These are phyloP conservation scores for Alternaria panax DNA, from an alignment of 2,329 filamentous ascomycete species.

Conservation along the genomic window DNA sequence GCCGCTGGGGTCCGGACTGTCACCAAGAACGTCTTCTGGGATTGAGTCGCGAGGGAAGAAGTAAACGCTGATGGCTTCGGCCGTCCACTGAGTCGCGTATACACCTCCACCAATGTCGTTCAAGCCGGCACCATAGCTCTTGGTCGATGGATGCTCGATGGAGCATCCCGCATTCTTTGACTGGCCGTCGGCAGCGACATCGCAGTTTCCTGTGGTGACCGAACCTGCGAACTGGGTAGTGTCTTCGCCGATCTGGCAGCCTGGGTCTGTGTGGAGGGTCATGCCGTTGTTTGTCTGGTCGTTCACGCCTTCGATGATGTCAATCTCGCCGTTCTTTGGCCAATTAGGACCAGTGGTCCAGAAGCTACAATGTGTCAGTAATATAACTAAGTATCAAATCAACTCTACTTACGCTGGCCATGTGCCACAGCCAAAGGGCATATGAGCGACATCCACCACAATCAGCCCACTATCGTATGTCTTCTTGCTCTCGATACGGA, in stretches of 20 bases:
- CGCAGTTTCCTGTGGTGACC: constrained; percentile 58
- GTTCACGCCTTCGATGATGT: constrained; percentile 60
- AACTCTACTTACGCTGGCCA: constrained; percentile 56
- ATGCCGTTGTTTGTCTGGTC: constrained; percentile 52
- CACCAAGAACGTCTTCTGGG: constrained; percentile 67
- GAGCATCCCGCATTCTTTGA: constrained; percentile 52
- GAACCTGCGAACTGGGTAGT: constrained; percentile 57
- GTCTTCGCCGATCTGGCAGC: constrained; percentile 52
- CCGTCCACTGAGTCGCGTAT: constrained; percentile 69
- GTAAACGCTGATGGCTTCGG: constrained; percentile 75
- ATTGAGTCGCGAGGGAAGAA: constrained; percentile 77
- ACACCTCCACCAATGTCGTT: constrained; percentile 58
- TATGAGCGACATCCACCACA: constrained; percentile 59
- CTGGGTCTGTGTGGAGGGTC: constrained; percentile 57
- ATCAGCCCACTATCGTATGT: constrained; percentile 58
- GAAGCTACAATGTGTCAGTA: constrained; percentile 34
- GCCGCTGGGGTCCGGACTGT: constrained; percentile 67
- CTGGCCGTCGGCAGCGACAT: constrained; percentile 53
- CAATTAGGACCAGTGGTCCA: constrained; percentile 45
- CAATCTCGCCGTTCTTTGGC: constrained; percentile 56
- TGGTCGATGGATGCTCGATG: constrained; percentile 50
- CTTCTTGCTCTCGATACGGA: constrained; percentile 58
- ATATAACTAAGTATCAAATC: not conserved
- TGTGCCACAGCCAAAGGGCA: constrained; percentile 60
- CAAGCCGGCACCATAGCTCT: constrained; percentile 61